Conservation (phyloP, 768 basidiomycete species). For the Boletus huronensis region DNA sequence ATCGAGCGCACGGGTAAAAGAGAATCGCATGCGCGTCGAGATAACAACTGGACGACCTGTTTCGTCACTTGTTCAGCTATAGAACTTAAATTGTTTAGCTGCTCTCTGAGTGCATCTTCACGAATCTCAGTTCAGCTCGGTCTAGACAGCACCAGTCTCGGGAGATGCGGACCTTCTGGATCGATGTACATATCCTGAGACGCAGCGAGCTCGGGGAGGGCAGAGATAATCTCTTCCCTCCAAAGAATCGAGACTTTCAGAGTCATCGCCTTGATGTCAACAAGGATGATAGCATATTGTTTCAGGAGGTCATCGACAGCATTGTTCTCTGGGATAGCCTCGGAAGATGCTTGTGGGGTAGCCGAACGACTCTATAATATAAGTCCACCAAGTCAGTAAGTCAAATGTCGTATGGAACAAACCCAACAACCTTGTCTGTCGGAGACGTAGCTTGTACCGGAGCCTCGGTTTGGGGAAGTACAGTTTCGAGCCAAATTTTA, state of each 20-base stretch:
- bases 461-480: slow-evolving; percentile 43
- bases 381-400: slow-evolving; percentile 9
- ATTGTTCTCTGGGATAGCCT: slow-evolving; percentile 50
- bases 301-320: slow-evolving; percentile 65
- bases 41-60: slow-evolving; percentile 68
- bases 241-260: slow-evolving; percentile 55
- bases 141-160: not conserved
- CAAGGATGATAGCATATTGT: slow-evolving; percentile 62
- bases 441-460: slow-evolving; percentile 34
- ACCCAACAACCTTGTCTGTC: slow-evolving; percentile 35
- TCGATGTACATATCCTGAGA: slow-evolving; percentile 31
- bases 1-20: slow-evolving; percentile 83
- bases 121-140: not conserved
- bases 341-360: slow-evolving; percentile 49
- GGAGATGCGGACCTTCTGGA: slow-evolving; percentile 48
- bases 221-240: slow-evolving; percentile 60
- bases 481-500: slow-evolving; percentile 69
- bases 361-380: slow-evolving; percentile 42
- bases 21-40: slow-evolving; percentile 79
- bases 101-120: slow-evolving; percentile 54
- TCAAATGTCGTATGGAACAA: not conserved
- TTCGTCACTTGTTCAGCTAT: slow-evolving; percentile 56
- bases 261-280: slow-evolving; percentile 63
- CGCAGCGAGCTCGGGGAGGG: slow-evolving; percentile 48
- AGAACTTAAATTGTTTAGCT: slow-evolving; percentile 46